A percentile compares a stretch with the other conserved stretches of the same genome.
These are phyloP conservation scores for Yamadazyma insecticola DNA, from an alignment of 805 yeast genomes.

Conservation along the genomic window DNA sequence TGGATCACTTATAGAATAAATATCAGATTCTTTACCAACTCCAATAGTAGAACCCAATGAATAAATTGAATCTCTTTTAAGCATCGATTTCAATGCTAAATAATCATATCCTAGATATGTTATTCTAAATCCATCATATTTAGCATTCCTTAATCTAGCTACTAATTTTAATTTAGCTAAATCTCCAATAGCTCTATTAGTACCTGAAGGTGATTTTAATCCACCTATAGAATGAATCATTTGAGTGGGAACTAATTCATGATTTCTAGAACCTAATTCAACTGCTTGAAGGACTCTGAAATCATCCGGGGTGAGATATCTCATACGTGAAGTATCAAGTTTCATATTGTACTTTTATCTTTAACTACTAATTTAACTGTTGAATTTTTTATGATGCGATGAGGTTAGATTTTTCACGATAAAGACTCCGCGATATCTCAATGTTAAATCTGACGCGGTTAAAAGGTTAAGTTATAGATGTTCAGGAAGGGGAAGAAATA, in stretches of 20 bases:
- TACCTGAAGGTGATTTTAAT: slow-evolving; percentile 67
- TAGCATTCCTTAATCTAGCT: slow-evolving; percentile 78
- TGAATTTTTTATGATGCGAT: slow-evolving; percentile 4
- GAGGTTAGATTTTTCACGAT: slow-evolving; percentile 4
- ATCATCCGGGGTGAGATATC: slow-evolving; percentile 88
- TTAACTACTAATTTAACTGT: not conserved
- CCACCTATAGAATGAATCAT: slow-evolving; percentile 80
- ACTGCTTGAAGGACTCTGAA: slow-evolving; percentile 85
- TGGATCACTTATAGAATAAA: slow-evolving; percentile 72
- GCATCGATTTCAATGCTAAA: slow-evolving; percentile 80
- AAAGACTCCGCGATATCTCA: too few species aligned
- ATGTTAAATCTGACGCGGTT: too few species aligned
- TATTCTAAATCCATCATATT: slow-evolving; percentile 89
- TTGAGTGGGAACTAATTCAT: slow-evolving; percentile 89
- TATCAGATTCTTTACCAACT: slow-evolving; percentile 97
- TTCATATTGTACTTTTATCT: slow-evolving; percentile 52
- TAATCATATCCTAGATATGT: slow-evolving; percentile 91
- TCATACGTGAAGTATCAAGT: slow-evolving; percentile 88
- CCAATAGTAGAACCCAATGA: slow-evolving; percentile 87
- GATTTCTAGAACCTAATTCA: slow-evolving; percentile 87
- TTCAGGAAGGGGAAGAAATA: too few species aligned
- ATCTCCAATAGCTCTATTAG: slow-evolving; percentile 75
- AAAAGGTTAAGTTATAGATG: too few species aligned
- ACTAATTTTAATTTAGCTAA: slow-evolving; percentile 82
- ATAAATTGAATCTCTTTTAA: slow-evolving; percentile 65